A percentile compares a stretch with the other conserved stretches of the same genome.
Evolutionary conservation across 306 rosid species (phyloP).

Genomic region (Ceratonia siliqua): DNA sequence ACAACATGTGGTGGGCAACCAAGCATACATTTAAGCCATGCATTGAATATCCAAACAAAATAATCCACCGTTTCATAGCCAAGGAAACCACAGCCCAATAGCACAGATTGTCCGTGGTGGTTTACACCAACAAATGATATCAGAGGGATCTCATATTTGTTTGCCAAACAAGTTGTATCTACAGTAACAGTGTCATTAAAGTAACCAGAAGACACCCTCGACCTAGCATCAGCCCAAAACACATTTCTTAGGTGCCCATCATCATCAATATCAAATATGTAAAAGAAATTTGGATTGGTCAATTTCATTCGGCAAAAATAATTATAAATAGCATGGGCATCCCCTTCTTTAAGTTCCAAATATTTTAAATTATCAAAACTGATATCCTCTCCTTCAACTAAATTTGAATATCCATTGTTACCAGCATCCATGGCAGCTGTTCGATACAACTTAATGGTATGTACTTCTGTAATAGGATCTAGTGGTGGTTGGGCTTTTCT

Average conservation of each 20-base stretch:
- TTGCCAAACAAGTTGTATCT: conserved; percentile 73
- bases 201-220: conserved; percentile 61
- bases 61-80: conserved; percentile 66
- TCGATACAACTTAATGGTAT: conserved; percentile 70
- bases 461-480: conserved; percentile 67
- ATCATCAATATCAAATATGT: conserved; percentile 67
- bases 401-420: conserved; percentile 40
- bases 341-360: conserved; percentile 80
- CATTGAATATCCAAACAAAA: conserved; percentile 67
- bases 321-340: conserved; percentile 69
- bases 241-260: conserved; percentile 68
- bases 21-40: conserved; percentile 75
- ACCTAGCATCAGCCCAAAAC: conserved; percentile 82
- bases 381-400: conserved; percentile 47
- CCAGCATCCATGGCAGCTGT: conserved; percentile 50
- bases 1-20: conserved; percentile 57
- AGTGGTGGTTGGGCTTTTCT: conserved; percentile 55
- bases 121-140: conserved; percentile 67
- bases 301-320: conserved; percentile 77
- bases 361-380: conserved; percentile 54
- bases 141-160: conserved; percentile 74
- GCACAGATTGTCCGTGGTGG: conserved; percentile 68
- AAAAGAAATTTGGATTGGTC: conserved; percentile 69
- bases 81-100: conserved; percentile 77
- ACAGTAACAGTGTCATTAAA: conserved; percentile 61